Evolutionary conservation across 2,329 filamentous ascomycete species (phyloP).

Genomic region (Byssoonygena ceratinophila): DNA sequence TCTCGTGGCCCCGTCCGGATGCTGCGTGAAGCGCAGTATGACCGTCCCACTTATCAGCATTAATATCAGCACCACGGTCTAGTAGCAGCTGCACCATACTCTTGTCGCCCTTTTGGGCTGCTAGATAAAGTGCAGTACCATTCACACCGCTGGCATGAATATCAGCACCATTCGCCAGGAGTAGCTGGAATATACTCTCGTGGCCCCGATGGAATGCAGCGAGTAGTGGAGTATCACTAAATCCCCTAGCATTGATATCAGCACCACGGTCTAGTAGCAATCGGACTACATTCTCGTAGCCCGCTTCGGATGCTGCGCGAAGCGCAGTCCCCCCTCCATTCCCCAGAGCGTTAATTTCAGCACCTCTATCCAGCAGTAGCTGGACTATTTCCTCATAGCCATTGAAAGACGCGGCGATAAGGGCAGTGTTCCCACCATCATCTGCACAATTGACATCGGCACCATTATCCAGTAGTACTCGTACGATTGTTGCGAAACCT

Average conservation of each 20-base stretch:
- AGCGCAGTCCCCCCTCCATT: background rate
- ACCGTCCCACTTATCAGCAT: background rate
- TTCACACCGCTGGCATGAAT: background rate
- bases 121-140: background rate
- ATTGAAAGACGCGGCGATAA: background rate
- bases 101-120: background rate
- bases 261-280: conserved; percentile 1
- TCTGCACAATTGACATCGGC: background rate
- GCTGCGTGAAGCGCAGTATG: background rate
- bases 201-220: background rate
- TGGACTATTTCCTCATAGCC: background rate
- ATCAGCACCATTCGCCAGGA: background rate
- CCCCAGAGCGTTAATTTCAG: conserved; percentile 6
- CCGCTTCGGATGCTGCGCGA: background rate
- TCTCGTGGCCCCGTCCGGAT: background rate
- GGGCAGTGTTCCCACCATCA: background rate
- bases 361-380: conserved; percentile 4
- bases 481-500: background rate
- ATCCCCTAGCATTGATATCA: background rate
- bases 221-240: background rate
- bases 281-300: background rate
- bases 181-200: background rate
- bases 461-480: background rate
- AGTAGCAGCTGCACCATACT: conserved; percentile 7
- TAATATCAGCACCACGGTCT: background rate